A percentile compares a stretch with the other conserved stretches of the same genome.
Conservation (phyloP, 768 basidiomycete genomes). For the Scleroderma citrinum region DNA sequence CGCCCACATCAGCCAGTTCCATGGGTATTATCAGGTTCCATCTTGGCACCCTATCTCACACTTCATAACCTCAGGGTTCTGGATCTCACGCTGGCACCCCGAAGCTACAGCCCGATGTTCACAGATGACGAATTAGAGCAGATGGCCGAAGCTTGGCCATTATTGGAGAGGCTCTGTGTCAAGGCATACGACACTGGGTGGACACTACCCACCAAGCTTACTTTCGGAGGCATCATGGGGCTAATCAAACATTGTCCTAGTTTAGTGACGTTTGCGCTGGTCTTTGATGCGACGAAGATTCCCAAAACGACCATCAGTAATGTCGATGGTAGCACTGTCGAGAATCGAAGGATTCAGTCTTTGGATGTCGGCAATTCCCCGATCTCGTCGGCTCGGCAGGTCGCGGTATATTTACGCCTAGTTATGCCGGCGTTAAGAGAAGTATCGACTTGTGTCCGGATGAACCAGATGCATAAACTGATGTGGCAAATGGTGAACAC, state of each 20-base stretch:
- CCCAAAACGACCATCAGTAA: background rate
- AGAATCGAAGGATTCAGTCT: background rate
- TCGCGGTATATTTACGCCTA: background rate
- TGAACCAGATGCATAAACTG: background rate
- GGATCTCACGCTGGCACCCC: background rate
- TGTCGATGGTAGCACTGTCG: background rate
- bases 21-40: background rate
- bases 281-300: background rate
- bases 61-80: background rate
- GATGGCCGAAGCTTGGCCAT: background rate
- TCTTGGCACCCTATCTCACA: background rate
- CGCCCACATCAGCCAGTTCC: background rate
- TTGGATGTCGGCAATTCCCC: background rate
- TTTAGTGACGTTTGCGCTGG: background rate
- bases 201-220: background rate
- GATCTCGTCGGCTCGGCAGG: background rate
- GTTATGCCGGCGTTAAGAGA: background rate
- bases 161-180: background rate
- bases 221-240: background rate
- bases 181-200: background rate
- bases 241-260: background rate
- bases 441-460: background rate
- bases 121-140: background rate
- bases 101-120: background rate
- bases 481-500: background rate